These are phyloP conservation scores for Paraconiothyrium sp. DNA, from an alignment of 2,329 filamentous ascomycete genomes.

Conservation along the genomic window DNA sequence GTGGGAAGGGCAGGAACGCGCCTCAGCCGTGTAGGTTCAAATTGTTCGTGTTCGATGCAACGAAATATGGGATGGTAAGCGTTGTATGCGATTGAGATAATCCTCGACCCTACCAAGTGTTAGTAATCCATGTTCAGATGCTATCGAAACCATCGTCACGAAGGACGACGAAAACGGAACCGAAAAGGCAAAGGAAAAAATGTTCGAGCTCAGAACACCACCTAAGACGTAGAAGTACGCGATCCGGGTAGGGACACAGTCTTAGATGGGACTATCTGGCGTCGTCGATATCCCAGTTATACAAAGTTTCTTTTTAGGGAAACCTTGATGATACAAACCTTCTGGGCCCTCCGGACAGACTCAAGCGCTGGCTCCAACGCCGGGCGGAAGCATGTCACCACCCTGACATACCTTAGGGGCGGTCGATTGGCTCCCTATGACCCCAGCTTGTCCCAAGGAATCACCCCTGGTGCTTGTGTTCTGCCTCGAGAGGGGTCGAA, in stretches of 20 bases:
- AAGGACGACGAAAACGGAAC: not conserved
- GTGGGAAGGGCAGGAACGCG: too few species aligned
- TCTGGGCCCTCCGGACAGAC: not conserved
- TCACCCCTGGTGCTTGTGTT: constrained; percentile 1
- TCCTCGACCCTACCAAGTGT: not conserved
- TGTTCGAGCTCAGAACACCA: constrained; percentile 14
- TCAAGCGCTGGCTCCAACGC: constrained; percentile 5
- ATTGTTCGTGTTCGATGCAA: too few species aligned
- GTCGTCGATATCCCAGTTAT: not conserved
- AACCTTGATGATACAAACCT: too few species aligned
- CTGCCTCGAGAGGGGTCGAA: constrained; percentile 1
- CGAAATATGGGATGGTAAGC: too few species aligned
- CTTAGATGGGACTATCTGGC: constrained; percentile 6
- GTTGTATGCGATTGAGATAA: not conserved
- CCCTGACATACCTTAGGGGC: constrained; percentile 6
- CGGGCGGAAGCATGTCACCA: not conserved
- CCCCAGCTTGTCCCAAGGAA: constrained; percentile 2
- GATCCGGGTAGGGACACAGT: constrained; percentile 4
- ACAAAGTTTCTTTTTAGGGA: too few species aligned
- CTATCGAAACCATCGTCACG: not conserved
- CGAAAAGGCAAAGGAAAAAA: not conserved
- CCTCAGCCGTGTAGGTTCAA: too few species aligned
- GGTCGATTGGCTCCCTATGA: not conserved
- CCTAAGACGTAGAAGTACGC: constrained; percentile 2
- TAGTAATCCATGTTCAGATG: not conserved